phyloP scores from a whole-genome alignment of 2,329 filamentous ascomycete genomes.

The Pseudogymnoascus sp. region DNA sequence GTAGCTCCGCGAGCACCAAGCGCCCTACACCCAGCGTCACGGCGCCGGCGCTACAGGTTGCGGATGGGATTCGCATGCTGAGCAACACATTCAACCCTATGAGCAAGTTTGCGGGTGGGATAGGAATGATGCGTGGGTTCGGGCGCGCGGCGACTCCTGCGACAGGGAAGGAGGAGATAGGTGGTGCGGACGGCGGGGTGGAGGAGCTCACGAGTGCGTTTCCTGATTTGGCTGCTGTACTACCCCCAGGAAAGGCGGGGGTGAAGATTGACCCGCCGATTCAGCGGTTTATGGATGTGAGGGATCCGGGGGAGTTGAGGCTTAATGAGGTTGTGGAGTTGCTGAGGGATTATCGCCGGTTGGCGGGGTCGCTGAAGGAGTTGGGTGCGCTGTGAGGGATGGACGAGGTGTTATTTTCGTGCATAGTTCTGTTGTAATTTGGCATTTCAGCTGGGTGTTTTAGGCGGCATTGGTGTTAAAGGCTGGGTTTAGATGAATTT shows the following conservation, averaged over 20 bases:
- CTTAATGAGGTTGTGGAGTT: conserved; percentile 66
- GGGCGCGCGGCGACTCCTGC: conserved; percentile 45
- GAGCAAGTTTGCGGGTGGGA: conserved; percentile 61
- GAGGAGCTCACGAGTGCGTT: conserved; percentile 48
- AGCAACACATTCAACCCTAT: conserved; percentile 77
- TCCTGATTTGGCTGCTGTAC: conserved; percentile 46
- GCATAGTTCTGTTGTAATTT: not conserved
- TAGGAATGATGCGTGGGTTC: conserved; percentile 68
- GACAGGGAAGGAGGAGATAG: conserved; percentile 30
- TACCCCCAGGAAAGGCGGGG: conserved; percentile 34
- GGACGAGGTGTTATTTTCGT: not conserved
- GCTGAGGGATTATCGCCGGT: conserved; percentile 63
- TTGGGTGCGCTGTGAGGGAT: conserved; percentile 47
- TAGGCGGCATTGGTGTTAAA: not conserved
- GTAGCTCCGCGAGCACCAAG: conserved; percentile 48
- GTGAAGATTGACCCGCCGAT: conserved; percentile 55
- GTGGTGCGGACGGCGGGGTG: conserved; percentile 38
- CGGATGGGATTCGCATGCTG: conserved; percentile 75
- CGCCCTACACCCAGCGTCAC: not conserved
- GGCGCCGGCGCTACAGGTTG: conserved; percentile 31
- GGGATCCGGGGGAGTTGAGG: conserved; percentile 60
- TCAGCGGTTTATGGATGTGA: conserved; percentile 63
- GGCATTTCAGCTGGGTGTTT: not conserved
- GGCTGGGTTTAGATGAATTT: not conserved
- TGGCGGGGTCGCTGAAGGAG: conserved; percentile 57